Evolutionary conservation across 2,329 filamentous ascomycete species (phyloP), one percentile per base, ranked within the genome.

Genomic region (Apiospora phragmitis): DNA sequence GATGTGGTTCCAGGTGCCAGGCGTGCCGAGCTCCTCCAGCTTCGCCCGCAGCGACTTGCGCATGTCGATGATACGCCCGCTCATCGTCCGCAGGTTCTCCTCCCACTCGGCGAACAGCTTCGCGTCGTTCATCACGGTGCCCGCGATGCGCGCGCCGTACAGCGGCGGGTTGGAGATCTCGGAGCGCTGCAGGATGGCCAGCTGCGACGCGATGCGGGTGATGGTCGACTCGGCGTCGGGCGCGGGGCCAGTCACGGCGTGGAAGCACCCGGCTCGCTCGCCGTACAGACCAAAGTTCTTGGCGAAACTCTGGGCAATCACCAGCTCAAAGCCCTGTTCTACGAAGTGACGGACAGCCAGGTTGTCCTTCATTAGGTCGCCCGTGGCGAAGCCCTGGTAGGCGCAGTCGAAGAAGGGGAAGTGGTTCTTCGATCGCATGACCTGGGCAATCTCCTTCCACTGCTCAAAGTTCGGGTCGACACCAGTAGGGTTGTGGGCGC

Each of bases 341-440:
- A 97, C 87, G 79, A 99, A 99, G 87, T 97, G 93, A 75, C 94
- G 93, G 76, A 99, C 92, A n/a, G 96, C 94, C 86, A 92, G 94
- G 74, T 93, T 94, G 81, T 99, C 96, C 72, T 91, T 90, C 76
- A 88, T 87, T 26, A 98, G 89, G 80, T 97, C 91, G 71, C 96
- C 96, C 0, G 96, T 97, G 3, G 96, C 96, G 81, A 99, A 99
- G 70, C 96, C 95, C 84, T 98, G 96, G 86, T 99, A 99, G 70
- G 96, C 96, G 74, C 90, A 94, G 86, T 99, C 96, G 84, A 99
- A 98, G 89, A 99, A 98, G 77, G 96, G 95, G 85, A 99, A 97
- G 83, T 97, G 95, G 74, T 89, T 89, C 84, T 92, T 94, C 78
- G 89, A 82, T 77, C 89, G 89, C 82, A 98, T 91, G 62, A 97